Evolutionary conservation across 768 basidiomycete genomes (phyloP).

Genomic region (Xerocomellus chrysenteron): DNA sequence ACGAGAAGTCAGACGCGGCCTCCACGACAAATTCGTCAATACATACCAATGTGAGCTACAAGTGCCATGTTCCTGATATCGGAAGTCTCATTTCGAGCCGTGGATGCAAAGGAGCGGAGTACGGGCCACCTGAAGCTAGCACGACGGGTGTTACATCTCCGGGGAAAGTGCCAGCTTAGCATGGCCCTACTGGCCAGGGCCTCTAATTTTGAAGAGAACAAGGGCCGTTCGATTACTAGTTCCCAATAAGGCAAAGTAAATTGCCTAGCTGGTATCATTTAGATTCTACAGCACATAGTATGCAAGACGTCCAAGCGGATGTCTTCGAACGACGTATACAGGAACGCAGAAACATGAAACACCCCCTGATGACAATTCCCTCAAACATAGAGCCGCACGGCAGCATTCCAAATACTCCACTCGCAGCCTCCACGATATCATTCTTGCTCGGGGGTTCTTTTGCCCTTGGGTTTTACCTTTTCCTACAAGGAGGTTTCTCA

Average conservation of each 20-base stretch:
- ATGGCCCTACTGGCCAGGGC: constrained; percentile 11
- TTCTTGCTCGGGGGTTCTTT: constrained; percentile 82
- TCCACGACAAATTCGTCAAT: neutral
- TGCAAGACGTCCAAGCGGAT: constrained; percentile 32
- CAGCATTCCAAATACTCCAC: constrained; percentile 85
- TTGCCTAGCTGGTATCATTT: too few species aligned
- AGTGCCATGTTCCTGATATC: constrained; percentile 76
- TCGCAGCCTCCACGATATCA: constrained; percentile 73
- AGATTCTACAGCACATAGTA: too few species aligned
- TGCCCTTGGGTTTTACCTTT: constrained; percentile 53
- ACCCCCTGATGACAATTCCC: constrained; percentile 59
- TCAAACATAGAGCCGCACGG: constrained; percentile 40
- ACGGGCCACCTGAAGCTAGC: neutral
- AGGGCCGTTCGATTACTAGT: neutral
- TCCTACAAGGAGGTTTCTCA: constrained; percentile 45
- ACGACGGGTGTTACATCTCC: constrained; percentile 12
- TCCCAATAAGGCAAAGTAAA: constrained; percentile 13
- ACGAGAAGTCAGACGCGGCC: constrained; percentile 7
- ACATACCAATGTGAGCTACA: constrained; percentile 83
- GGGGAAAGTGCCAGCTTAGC: constrained; percentile 13
- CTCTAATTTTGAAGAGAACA: neutral
- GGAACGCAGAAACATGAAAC: constrained; percentile 36
- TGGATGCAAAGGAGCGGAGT: constrained; percentile 25
- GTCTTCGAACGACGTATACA: constrained; percentile 44
- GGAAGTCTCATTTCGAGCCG: constrained; percentile 32